Base-by-base conservation (phyloP, 2,329 filamentous ascomycete species). In the Hawksworthiomyces lignivorus region DNA sequence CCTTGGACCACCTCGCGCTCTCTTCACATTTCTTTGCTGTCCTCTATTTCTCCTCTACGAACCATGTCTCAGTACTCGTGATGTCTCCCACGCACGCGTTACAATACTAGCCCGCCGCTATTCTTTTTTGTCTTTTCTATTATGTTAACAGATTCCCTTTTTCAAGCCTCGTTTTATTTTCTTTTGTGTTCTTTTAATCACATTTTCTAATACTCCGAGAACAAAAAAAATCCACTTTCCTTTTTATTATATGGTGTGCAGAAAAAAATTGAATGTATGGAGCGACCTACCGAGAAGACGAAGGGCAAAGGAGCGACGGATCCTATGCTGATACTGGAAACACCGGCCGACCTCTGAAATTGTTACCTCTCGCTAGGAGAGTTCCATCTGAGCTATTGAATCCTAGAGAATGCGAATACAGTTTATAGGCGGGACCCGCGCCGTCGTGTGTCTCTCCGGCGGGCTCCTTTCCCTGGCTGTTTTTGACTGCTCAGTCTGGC, bases 81-180 rank as follows among this genome's bases (percentile, higher is more conserved):
- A 77, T 72, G 68, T 66, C 41, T 66, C 61, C 67, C 62, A 41
- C 33, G 33, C 35, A 44, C 47, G 38, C 47, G 47, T 67, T 69
- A 70, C 68, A 72, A 69, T 71, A 74, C 68, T 70, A 73, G 69
- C 70, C 70, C 68, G 65, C 69, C 69, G 65, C 65, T 49, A 34
- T 63, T 67, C 62, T 62, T 62, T 66, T 62, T 59, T 67, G 58
- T 70, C 71, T 62, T 46, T 39, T 48, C 26, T 39, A 58, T 63
- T 60, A 46, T 52, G 53, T 61, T 62, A 60, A 59, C 58, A 54
- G 54, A 55, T 57, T 59, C 62, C 56, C 59, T 59, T 58, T 56
- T 57, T 40, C 64, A 44, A 48, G 62, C 67, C 62, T 61, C 67
- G 69, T 72, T 62, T 43, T 41, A 31, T 44, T 48, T 46, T 44